Evolutionary conservation across 192 early-diverging fungal genomes (phyloP), one percentile per base, ranked within the genome.

Genomic region (Gorgonomyces haynaldii): DNA sequence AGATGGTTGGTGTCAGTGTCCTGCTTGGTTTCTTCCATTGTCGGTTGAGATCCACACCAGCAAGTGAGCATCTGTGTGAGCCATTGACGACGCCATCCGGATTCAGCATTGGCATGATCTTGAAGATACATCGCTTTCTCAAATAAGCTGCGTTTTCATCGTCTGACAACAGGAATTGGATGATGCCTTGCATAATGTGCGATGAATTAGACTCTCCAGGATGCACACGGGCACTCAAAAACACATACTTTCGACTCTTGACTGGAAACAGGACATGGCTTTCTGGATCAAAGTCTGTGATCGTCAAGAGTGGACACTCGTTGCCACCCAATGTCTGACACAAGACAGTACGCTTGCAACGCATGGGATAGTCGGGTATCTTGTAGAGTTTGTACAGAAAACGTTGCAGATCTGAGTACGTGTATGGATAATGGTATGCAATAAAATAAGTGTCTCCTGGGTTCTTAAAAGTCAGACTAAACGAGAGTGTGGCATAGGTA

Each of bases 391-490:
- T 41, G 27, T 58, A 58, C 27, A 64, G 44, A 1, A 31, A 36
- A 17, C 38, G 22, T 47, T 58, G 65, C 20, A 71, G 46, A 37
- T 74, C 68, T 2, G 65, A 56, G 17, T 58, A 65, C 5, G 72
- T 76, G 42, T 76, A 76, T 27, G 72, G 72, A 37, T 76, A 76
- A 43, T 72, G 69, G 48, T 76, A 76, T 2, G 72, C 72, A 31
- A 76, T 35, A 20, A 36, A 68, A 15, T 52, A 54, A n/a, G 44
- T 59, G 43, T 76, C 72, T 22, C 53, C 31, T 28, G 24, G 49
- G 32, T 54, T 27, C 21, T 39, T 41, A 15, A 51, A 48, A 30
- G 52, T 41, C n/a, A 66, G 21, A 10, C 42, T 37, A 31, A 76
- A 67, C 20, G 58, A 42, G 1, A 75, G 58, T 2, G 68, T 75